Evolutionary conservation across 345 rosid genomes (phyloP).

Genomic region (Anacardium occidentale): DNA sequence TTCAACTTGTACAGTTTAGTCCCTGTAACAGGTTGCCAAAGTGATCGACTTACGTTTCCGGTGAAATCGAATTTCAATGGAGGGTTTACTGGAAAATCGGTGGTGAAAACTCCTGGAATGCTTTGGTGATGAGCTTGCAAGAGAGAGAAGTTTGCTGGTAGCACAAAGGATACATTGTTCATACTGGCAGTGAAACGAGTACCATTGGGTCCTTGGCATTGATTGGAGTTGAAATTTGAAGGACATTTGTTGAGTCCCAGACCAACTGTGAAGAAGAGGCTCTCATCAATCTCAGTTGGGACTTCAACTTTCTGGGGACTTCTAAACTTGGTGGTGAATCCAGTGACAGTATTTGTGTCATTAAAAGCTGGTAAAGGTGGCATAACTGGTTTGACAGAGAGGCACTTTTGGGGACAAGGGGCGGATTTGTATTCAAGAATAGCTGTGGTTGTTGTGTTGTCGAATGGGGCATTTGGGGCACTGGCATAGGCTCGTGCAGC

Average conservation of each 20-base stretch:
- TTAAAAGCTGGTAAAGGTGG: constrained; percentile 66
- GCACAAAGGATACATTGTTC: constrained; percentile 80
- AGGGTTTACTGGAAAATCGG: constrained; percentile 75
- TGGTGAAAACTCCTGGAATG: constrained; percentile 73
- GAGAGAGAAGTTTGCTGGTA: constrained; percentile 63
- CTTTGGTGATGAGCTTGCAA: constrained; percentile 70
- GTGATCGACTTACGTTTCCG: constrained; percentile 66
- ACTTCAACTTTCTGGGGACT: constrained; percentile 57
- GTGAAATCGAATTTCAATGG: constrained; percentile 73
- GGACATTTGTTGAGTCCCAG: constrained; percentile 81
- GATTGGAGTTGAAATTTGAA: constrained; percentile 30
- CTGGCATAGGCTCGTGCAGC: constrained; percentile 82
- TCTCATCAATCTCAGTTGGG: constrained; percentile 66
- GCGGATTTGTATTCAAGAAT: constrained; percentile 79
- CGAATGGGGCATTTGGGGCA: constrained; percentile 70
- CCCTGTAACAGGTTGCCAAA: constrained; percentile 66
- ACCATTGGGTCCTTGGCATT: constrained; percentile 86
- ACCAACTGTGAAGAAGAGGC: constrained; percentile 67
- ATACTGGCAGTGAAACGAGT: constrained; percentile 85
- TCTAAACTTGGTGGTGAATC: constrained; percentile 47
- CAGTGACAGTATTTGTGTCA: constrained; percentile 70
- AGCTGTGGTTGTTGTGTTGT: constrained; percentile 86
- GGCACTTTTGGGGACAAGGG: constrained; percentile 58
- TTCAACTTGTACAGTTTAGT: constrained; percentile 68
- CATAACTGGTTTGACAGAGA: constrained; percentile 39